Percentiles rank a stretch among this genome's conserved stretches.
These are phyloP conservation scores for Physcomitrellopsis africana DNA, from an alignment of 225 moss, liverwort and hornwort species.

Conservation along the genomic window DNA sequence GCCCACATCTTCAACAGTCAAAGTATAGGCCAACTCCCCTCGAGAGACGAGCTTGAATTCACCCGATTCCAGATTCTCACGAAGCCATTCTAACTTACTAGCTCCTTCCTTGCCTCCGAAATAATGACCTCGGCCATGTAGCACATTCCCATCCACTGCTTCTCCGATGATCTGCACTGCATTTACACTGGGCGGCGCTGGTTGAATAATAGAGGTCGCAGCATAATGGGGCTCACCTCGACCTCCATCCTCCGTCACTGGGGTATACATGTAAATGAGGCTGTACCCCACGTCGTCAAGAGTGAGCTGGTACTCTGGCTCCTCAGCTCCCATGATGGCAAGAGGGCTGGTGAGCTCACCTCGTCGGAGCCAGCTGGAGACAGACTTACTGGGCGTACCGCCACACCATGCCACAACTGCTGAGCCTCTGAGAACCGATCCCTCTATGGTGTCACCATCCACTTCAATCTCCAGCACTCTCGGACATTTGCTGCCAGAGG, in stretches of 20 bases:
- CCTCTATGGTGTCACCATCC: constrained; percentile 60
- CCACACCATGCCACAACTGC: constrained; percentile 90
- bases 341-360: constrained; percentile 58
- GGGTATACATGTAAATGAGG: constrained; percentile 77
- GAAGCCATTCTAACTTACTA: constrained; percentile 90
- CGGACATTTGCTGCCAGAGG: constrained; percentile 60
- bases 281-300: constrained; percentile 79
- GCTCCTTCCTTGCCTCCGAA: constrained; percentile 90
- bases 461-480: constrained; percentile 43
- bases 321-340: constrained; percentile 77
- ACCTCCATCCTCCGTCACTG: constrained; percentile 74
- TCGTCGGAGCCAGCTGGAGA: constrained; percentile 72
- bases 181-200: constrained; percentile 81
- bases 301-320: constrained; percentile 63
- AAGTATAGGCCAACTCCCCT: constrained; percentile 64
- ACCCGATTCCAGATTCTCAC: constrained; percentile 81
- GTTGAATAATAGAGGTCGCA: constrained; percentile 58
- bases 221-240: constrained; percentile 61
- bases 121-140: constrained; percentile 76
- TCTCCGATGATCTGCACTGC: constrained; percentile 80
- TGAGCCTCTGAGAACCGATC: constrained; percentile 61
- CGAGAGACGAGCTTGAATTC: constrained; percentile 89
- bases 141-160: constrained; percentile 67
- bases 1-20: constrained; percentile 73
- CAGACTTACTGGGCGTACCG: constrained; percentile 66